phyloP scores from a whole-genome alignment of 495 filamentous ascomycete genomes.

The Polyplosphaeria fusca region DNA sequence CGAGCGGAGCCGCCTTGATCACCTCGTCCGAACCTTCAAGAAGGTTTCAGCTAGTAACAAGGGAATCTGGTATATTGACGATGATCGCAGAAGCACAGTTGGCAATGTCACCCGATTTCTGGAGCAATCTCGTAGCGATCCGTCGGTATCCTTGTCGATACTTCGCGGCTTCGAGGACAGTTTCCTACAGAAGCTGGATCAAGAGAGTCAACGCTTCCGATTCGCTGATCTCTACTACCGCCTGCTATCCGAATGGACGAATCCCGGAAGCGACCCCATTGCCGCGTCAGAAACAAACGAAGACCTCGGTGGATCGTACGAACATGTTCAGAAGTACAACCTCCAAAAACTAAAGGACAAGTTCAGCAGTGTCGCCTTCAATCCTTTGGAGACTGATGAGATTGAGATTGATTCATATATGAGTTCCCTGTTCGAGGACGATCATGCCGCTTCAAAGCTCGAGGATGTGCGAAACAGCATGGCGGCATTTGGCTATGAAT shows the following conservation, averaged over 20 bases:
- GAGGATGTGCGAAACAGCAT: background rate
- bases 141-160: background rate
- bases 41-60: slow-evolving; percentile 6
- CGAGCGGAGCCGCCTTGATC: background rate
- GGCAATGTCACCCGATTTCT: slow-evolving; percentile 4
- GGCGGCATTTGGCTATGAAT: background rate
- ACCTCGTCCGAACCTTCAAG: background rate
- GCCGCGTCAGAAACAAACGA: background rate
- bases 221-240: slow-evolving; percentile 13
- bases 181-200: background rate
- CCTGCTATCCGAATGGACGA: slow-evolving; percentile 11
- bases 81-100: background rate
- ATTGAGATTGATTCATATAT: slow-evolving; percentile 6
- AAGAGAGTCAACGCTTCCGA: background rate
- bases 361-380: slow-evolving; percentile 14
- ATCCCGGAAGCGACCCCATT: background rate
- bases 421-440: slow-evolving; percentile 2
- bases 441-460: background rate
- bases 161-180: slow-evolving; percentile 3
- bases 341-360: slow-evolving; percentile 6
- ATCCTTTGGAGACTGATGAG: slow-evolving; percentile 5
- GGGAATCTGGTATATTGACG: slow-evolving; percentile 5
- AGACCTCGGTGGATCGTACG: slow-evolving; percentile 5
- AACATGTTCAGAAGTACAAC: slow-evolving; percentile 5
- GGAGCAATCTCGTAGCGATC: slow-evolving; percentile 14